phyloP scores from a whole-genome alignment of 768 basidiomycete species.

The Auriscalpium vulgare region DNA sequence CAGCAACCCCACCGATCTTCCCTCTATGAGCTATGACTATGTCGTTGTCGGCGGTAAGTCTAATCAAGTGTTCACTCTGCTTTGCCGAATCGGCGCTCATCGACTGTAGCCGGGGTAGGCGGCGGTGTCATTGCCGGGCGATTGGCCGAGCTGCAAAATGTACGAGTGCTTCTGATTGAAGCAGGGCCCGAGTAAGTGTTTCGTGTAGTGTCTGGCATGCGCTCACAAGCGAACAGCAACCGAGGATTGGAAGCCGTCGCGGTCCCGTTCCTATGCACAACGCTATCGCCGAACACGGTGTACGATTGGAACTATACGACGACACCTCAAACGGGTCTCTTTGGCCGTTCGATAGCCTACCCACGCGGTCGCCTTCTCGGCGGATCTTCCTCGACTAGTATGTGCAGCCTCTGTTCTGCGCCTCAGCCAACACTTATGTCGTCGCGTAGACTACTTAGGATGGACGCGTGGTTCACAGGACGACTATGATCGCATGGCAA shows the following conservation, averaged over 20 bases:
- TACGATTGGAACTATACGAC: conserved; percentile 4
- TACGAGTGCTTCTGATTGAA: background rate
- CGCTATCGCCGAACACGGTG: background rate
- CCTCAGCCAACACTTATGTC: background rate
- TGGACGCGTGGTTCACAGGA: conserved; percentile 21
- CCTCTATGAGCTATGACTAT: background rate
- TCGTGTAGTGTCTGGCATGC: background rate
- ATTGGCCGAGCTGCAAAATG: background rate
- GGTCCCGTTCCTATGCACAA: background rate
- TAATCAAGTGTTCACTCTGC: too few species aligned
- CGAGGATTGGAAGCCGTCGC: background rate
- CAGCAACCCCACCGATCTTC: background rate
- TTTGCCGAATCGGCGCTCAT: too few species aligned
- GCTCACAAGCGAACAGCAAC: background rate
- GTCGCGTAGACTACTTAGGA: conserved; percentile 16
- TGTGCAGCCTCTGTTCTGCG: background rate
- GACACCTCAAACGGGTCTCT: background rate
- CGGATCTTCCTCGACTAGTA: background rate
- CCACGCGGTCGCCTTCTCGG: background rate
- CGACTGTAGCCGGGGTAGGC: background rate
- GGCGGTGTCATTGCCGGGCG: background rate
- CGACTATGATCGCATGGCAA: conserved; percentile 20
- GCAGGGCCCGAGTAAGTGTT: background rate
- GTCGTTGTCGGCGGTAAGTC: background rate
- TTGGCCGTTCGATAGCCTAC: conserved; percentile 1